A percentile compares a stretch with the other conserved stretches of the same genome.
Conservation (phyloP, 352 stramenopile species). For the Phytophthora nicotianae region DNA sequence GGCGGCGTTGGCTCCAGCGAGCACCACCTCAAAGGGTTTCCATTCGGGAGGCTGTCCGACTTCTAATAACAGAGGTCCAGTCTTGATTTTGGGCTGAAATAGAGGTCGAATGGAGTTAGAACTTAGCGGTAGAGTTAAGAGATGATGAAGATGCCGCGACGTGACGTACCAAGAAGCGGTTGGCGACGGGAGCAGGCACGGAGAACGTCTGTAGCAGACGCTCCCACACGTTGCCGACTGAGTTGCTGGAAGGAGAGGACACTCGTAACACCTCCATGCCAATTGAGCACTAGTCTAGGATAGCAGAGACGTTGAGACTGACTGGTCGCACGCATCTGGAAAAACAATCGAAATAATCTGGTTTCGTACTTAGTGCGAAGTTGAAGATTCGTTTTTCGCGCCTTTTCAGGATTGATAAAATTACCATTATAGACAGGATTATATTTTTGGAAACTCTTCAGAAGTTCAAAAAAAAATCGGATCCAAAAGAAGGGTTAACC, state of each 20-base stretch:
- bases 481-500: no score
- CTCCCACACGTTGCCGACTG: slow-evolving; percentile 46
- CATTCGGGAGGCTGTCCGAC: slow-evolving; percentile 56
- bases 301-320: slow-evolving; percentile 19
- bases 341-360: slow-evolving; percentile 17
- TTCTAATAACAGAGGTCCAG: slow-evolving; percentile 62
- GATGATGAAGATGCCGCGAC: background rate
- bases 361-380: slow-evolving; percentile 14
- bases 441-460: background rate
- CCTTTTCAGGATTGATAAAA: slow-evolving; percentile 12
- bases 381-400: slow-evolving; percentile 20
- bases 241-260: slow-evolving; percentile 8
- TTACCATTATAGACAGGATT: background rate
- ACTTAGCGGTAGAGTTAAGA: no score
- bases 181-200: slow-evolving; percentile 27
- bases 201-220: slow-evolving; percentile 60
- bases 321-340: slow-evolving; percentile 9
- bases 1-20: slow-evolving; percentile 52
- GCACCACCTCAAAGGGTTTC: slow-evolving; percentile 66
- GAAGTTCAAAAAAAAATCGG: background rate
- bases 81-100: slow-evolving; percentile 64
- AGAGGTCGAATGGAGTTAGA: background rate
- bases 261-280: slow-evolving; percentile 27
- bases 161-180: slow-evolving; percentile 49
- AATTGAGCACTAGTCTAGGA: background rate